These are phyloP conservation scores for Sclerotinia spermophila DNA, from an alignment of 2,329 filamentous ascomycete species.

Conservation along the genomic window DNA sequence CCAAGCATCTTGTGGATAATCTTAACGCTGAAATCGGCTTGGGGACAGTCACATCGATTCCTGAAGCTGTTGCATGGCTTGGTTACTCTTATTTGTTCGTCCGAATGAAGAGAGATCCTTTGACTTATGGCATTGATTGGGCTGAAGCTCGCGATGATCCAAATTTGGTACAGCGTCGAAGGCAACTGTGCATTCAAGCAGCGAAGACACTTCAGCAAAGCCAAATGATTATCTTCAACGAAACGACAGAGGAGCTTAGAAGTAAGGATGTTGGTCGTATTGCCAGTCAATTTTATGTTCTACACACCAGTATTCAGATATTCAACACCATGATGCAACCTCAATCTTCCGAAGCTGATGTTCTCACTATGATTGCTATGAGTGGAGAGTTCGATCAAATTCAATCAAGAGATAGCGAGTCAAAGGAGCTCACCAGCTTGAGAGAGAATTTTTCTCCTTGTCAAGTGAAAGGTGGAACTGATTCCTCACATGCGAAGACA, in stretches of 20 bases:
- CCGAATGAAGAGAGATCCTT: conserved; percentile 87
- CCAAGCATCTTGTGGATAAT: conserved; percentile 90
- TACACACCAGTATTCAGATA: conserved; percentile 89
- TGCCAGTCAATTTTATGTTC: conserved; percentile 93
- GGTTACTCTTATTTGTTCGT: conserved; percentile 98
- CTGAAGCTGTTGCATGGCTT: conserved; percentile 94
- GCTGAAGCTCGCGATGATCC: conserved; percentile 85
- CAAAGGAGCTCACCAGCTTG: conserved; percentile 76
- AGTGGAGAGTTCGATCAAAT: conserved; percentile 98
- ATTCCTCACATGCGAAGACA: conserved; percentile 80
- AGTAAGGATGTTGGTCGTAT: conserved; percentile 96
- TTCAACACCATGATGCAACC: conserved; percentile 95
- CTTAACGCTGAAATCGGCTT: conserved; percentile 91
- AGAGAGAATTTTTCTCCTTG: conserved; percentile 62
- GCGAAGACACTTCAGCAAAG: conserved; percentile 83
- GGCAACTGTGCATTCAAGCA: conserved; percentile 83
- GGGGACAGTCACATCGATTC: conserved; percentile 90
- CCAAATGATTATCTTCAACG: conserved; percentile 99
- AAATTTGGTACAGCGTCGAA: conserved; percentile 76
- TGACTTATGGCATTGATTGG: conserved; percentile 95
- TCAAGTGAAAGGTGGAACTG: conserved; percentile 67
- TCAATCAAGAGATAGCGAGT: conserved; percentile 84
- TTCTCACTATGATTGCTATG: conserved; percentile 94
- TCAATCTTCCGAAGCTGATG: conserved; percentile 81
- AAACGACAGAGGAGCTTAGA: conserved; percentile 84